Conservation (phyloP, 2,329 filamentous ascomycete species). For the Calonectria pseudoturangicola region DNA sequence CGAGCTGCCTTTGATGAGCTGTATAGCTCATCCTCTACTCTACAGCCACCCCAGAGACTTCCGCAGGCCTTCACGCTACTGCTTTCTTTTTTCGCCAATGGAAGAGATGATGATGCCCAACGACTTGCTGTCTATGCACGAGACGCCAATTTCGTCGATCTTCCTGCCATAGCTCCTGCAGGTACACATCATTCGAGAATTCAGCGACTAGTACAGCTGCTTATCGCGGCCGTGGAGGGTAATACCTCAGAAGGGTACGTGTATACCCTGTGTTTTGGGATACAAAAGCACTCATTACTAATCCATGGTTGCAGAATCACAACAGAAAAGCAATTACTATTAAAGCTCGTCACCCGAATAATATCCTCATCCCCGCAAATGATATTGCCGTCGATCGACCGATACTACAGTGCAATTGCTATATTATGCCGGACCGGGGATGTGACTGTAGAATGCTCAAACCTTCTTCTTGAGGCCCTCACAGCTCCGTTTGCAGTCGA, state of each 20-base stretch:
- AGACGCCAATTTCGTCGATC: conserved; percentile 63
- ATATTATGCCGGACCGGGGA: conserved; percentile 57
- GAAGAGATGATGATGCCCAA: conserved; percentile 66
- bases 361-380: conserved; percentile 46
- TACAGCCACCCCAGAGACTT: conserved; percentile 60
- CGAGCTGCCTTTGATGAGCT: conserved; percentile 78
- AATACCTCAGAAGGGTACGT: conserved; percentile 52
- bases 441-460: conserved; percentile 43
- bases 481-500: conserved; percentile 54
- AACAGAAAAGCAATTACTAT: conserved; percentile 55
- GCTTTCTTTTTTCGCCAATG: conserved; percentile 69
- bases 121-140: conserved; percentile 67
- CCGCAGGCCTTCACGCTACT: conserved; percentile 68
- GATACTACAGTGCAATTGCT: conserved; percentile 65
- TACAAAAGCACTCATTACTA: conserved; percentile 34
- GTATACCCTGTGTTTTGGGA: not conserved
- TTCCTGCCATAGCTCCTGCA: conserved; percentile 59
- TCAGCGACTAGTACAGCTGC: conserved; percentile 59
- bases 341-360: conserved; percentile 61
- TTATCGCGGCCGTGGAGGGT: conserved; percentile 60
- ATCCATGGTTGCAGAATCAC: conserved; percentile 44
- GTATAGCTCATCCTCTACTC: conserved; percentile 64
- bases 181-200: conserved; percentile 57
- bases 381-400: conserved; percentile 51
- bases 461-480: conserved; percentile 55